Evolutionary conservation across 78 protist species (phyloP), one percentile per base, ranked within the genome.

Genomic region (Dictyostelium firmibasis): DNA sequence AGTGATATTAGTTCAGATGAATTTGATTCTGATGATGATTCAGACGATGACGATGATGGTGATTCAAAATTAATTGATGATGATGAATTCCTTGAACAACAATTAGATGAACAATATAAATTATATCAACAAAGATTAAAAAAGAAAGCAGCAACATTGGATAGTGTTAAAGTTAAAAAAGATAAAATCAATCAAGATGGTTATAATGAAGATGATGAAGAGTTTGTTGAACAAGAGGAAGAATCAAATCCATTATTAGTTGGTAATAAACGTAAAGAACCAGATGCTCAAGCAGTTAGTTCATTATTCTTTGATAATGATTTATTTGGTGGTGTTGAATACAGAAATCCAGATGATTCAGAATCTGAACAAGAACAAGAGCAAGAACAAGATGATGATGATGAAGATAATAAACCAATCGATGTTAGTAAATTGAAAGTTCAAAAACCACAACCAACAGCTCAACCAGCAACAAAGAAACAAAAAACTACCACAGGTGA

Each of bases 81-180:
- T 31, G 86, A 78, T n/a, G 93, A 88, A 44, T 57, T 16, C 25
- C 67, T 78, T 43, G 93, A 88, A 67, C 84, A 79, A 79, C 79
- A 88, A 35, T 64, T 88, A 13, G 93, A 88, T 14, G 74, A 64
- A 16, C 86, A 76, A 60, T 88, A 88, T 62, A 27, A 25, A 25
- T 53, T 57, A n/a, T 88, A 88, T 64, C 33, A 67, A 67, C 75
- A 67, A 67, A 67, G 79, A 25, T 3, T 14, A 23, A 44, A 36
- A 16, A 62, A 70, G 81, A 44, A n/a, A 43, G 92, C 60, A 67
- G 75, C 75, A 67, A 27, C 9, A 25, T 29, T 27, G 3, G 75
- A 67, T 43, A 50, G 38, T 31, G 76, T 50, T 8, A 76, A 79
- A 20, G 86, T 88, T 4, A 23, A 75, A 23, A 88, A 88, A 64